Conservation (phyloP, 208 protist genomes). For the Acanthamoeba divionensis region DNA sequence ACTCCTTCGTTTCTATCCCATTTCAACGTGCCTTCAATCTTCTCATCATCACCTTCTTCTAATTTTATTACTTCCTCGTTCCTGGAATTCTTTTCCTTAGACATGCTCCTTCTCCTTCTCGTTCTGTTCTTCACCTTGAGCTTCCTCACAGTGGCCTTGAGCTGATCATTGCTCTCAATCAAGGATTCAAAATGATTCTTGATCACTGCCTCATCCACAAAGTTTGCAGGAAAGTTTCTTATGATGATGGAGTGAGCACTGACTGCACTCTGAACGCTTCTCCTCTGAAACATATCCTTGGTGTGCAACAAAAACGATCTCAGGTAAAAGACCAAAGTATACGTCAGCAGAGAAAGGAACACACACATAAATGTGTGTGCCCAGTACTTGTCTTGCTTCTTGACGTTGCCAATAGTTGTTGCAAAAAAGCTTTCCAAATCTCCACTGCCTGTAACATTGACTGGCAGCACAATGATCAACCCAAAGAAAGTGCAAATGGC, state of each 20-base stretch:
- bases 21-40: neutral
- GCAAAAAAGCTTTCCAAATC: neutral
- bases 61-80: neutral
- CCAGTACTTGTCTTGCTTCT: neutral
- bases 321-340: constrained; percentile 16
- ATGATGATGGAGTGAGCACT: constrained; percentile 47
- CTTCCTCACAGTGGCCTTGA: neutral
- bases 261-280: neutral
- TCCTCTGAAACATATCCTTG: neutral
- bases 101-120: neutral
- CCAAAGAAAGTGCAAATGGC: neutral
- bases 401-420: neutral
- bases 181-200: constrained; percentile 4
- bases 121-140: neutral
- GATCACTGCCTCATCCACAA: neutral
- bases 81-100: neutral
- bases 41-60: neutral
- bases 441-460: neutral
- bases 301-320: neutral
- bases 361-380: constrained; percentile 15
- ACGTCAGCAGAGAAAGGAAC: neutral
- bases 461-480: neutral
- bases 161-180: neutral
- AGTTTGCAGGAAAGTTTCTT: neutral
- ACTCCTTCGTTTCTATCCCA: neutral